Percentiles rank a stretch among this genome's conserved stretches.
Conservation (phyloP, 164 flowering plant genomes). For the Annona cherimola region DNA sequence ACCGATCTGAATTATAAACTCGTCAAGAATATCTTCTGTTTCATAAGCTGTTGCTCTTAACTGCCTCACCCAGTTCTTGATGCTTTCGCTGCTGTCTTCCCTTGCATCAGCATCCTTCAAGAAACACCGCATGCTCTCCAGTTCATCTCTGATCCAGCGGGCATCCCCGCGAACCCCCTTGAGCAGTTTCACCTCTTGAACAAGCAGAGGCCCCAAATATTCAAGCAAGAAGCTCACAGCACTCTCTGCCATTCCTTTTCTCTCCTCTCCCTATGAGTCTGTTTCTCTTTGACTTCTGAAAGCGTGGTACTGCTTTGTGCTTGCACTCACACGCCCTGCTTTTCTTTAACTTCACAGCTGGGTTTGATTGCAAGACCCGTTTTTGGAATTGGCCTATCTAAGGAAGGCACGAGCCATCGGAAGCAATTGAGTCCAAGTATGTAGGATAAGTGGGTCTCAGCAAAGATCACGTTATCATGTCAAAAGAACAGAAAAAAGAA, state of each 20-base stretch:
- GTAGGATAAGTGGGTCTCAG: neutral
- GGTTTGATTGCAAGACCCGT: too few species aligned
- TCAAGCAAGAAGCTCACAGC: neutral
- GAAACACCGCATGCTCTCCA: neutral
- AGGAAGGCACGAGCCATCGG: neutral
- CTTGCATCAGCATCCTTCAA: constrained; percentile 7
- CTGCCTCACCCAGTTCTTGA: constrained; percentile 1
- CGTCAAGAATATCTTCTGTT: neutral
- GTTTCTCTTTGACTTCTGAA: too few species aligned
- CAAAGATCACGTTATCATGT: neutral
- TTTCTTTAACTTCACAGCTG: too few species aligned
- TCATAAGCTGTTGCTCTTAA: constrained; percentile 2
- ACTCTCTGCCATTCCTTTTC: neutral
- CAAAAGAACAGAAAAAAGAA: too few species aligned
- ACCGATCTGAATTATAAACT: neutral
- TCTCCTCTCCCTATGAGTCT: too few species aligned
- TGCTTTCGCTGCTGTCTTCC: neutral
- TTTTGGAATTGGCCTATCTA: too few species aligned
- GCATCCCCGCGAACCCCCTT: neutral
- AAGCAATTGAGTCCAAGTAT: neutral
- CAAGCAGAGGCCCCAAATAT: neutral
- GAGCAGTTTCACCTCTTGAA: neutral
- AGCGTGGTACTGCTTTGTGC: too few species aligned
- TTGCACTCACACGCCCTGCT: too few species aligned
- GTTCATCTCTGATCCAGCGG: constrained; percentile 3